Base-by-base conservation (phyloP, 768 basidiomycete species). In the Coprinellus micaceus region DNA sequence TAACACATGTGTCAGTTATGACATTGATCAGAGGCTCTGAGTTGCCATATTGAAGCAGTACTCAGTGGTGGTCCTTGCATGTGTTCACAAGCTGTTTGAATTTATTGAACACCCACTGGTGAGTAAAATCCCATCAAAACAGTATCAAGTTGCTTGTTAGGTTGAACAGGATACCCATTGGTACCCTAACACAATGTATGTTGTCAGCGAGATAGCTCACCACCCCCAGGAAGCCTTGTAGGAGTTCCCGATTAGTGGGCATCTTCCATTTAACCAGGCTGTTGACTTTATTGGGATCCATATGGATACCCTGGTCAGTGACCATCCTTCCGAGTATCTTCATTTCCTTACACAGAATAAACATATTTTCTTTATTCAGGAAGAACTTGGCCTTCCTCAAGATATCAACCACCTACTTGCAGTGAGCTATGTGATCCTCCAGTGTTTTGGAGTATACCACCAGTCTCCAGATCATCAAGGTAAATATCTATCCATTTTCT, bases 271-370 rank as follows among this genome's bases (percentile, higher is more conserved):
- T 67, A 1, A 60, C 1, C 0, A 75, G 62, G 0, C 56, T 24
- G 28, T 77, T 54, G 3, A 61, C 57, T 66, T 78, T 79, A 26
- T 70, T 52, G 0, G 73, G 74, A 33, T 78, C 73, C 73, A 77
- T 77, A 0, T 29, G 44, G 9, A 77, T 75, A 0, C 75, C 72
- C 0, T 66, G 10, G 3, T 69, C 60, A 19, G 71, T 66, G 4
- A 78, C 54, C 0, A 77, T 53, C 0, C 67, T 62, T 0, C 77
- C 75, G 0, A 78, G 58, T 1, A 74, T 43, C 28, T 70, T 69
- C 26, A 75, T n/a, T 37, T 68, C 61, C 0, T 52, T 65, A 13
- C 21, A n/a, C 9, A 61, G 44, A 10, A 59, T 30, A 11, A 57
- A 25, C 12, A 60, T 9, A 17, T 67, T 58, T 12, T 22, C 9